Evolutionary conservation across 805 yeast genomes (phyloP).

Genomic region (Metschnikowia aberdeeniae): DNA sequence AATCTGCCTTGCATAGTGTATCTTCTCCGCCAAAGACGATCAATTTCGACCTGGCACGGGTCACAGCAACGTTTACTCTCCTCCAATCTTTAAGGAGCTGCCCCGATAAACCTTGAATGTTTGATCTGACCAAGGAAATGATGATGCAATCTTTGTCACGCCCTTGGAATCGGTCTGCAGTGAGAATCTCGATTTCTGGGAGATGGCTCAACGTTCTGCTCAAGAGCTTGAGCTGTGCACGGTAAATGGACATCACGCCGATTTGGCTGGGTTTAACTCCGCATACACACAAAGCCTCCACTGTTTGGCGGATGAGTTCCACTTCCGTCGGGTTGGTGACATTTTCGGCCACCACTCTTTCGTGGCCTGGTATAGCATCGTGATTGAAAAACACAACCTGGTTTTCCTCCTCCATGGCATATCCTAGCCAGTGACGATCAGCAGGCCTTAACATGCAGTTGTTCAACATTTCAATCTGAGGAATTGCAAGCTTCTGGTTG

Average conservation of each 20-base stretch:
- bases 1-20: slow-evolving; percentile 51
- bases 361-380: slow-evolving; percentile 60
- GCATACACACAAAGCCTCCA: slow-evolving; percentile 50
- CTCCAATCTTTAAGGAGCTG: slow-evolving; percentile 84
- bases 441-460: slow-evolving; percentile 3
- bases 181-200: slow-evolving; percentile 65
- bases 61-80: slow-evolving; percentile 89
- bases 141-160: slow-evolving; percentile 90
- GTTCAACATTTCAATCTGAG: slow-evolving; percentile 30
- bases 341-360: slow-evolving; percentile 57
- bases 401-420: slow-evolving; percentile 49
- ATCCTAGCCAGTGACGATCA: slow-evolving; percentile 49
- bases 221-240: slow-evolving; percentile 57
- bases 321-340: slow-evolving; percentile 75
- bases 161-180: slow-evolving; percentile 96
- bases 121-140: slow-evolving; percentile 84
- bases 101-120: slow-evolving; percentile 62
- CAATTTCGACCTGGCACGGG: slow-evolving; percentile 81
- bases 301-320: slow-evolving; percentile 55
- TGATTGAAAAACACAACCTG: slow-evolving; percentile 79
- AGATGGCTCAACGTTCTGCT: slow-evolving; percentile 23
- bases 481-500: slow-evolving; percentile 49
- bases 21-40: slow-evolving; percentile 75
- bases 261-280: slow-evolving; percentile 60
- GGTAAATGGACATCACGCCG: slow-evolving; percentile 87